Evolutionary conservation across 1,284 basidiomycete species (phyloP), one percentile per base, ranked within the genome.

Genomic region (Melampsora larici-populina): DNA sequence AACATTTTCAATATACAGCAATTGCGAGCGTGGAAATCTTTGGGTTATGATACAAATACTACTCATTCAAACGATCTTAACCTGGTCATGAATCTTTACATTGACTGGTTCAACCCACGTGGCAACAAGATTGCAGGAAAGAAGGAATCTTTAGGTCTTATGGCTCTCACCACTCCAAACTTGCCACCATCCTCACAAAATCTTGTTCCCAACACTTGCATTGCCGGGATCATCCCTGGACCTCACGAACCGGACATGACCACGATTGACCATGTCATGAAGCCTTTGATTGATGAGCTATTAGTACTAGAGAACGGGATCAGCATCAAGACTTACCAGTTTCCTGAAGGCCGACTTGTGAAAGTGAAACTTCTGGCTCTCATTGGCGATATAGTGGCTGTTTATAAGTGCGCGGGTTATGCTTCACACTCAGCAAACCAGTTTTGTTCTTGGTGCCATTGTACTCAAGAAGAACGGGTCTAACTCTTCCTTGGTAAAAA

Each of bases 21-120:
- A 36, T 43, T 43, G 2, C 3, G 18, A 13, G 69, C 69, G 17
- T 70, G 69, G 46, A 70, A 70, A 51, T 11, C 5, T n/a, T 46
- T 18, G 6, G 33, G 2, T 15, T 21, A 2, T 18, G 60, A 72
- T 48, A n/a, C n/a, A n/a, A n/a, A n/a, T n/a, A n/a, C n/a, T n/a
- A n/a, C n/a, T n/a, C n/a, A n/a, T n/a, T n/a, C n/a, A n/a, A n/a
- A n/a, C n/a, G 18, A 13, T 8, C 33, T 73, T 11, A 46, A 49
- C 5, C 33, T 75, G 13, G 62, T 67, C 29, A 51, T 75, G 24
- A 31, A 4, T 2, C 48, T 75, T 3, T 75, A 51, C 55, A 21
- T 73, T n/a, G 58, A 73, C 48, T 73, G 33, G 60, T 74, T 74
- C 31, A 74, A 74, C n/a, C 71, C 73, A 6, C 15, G 3, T 21